These are phyloP conservation scores for Corymbia citriodora DNA, from an alignment of 441 rosid species.

Conservation along the genomic window DNA sequence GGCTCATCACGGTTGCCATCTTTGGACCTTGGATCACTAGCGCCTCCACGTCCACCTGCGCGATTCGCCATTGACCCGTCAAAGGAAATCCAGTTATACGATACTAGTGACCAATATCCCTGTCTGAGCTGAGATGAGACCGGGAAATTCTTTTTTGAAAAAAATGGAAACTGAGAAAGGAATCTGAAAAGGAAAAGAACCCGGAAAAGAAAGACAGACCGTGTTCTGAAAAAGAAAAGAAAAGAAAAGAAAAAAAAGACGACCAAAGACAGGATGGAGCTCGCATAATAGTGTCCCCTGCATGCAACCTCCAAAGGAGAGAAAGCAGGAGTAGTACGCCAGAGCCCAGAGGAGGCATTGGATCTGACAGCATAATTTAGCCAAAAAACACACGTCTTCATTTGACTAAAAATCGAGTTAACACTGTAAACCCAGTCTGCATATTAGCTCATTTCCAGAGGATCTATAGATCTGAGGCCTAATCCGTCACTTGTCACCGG, in stretches of 20 bases:
- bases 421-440: neutral
- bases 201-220: neutral
- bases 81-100: neutral
- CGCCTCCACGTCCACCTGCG: conserved; percentile 85
- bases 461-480: neutral
- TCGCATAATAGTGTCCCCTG: neutral
- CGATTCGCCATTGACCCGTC: neutral
- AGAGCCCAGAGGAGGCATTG: neutral
- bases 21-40: conserved; percentile 87
- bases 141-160: neutral
- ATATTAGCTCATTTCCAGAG: neutral
- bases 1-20: conserved; percentile 69
- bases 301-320: neutral
- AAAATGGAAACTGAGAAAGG: neutral
- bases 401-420: neutral
- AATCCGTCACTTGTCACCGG: neutral
- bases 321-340: neutral
- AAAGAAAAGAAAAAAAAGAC: neutral
- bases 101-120: neutral
- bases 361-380: neutral
- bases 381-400: neutral
- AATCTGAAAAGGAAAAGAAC: neutral
- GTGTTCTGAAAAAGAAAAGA: neutral
- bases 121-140: neutral
- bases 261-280: neutral